Evolutionary conservation across 352 stramenopile species (phyloP).

Genomic region (Albugo laibachii): DNA sequence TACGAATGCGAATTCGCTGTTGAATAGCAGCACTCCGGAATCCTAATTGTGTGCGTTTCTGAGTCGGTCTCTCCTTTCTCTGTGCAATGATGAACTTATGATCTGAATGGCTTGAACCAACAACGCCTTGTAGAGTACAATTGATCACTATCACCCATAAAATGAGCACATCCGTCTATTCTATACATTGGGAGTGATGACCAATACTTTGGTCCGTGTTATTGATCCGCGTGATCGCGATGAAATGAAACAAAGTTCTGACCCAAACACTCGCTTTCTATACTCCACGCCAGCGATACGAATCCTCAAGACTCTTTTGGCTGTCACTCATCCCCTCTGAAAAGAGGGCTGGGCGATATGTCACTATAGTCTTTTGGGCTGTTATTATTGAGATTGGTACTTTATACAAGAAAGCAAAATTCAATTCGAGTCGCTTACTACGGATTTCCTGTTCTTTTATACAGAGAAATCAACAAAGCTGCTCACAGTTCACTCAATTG

Average conservation of each 20-base stretch:
- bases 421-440: slow-evolving; percentile 66
- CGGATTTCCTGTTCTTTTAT: slow-evolving; percentile 30
- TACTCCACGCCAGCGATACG: slow-evolving; percentile 82
- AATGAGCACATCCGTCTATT: slow-evolving; percentile 48
- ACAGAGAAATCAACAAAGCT: slow-evolving; percentile 69
- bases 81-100: slow-evolving; percentile 18
- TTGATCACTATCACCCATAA: slow-evolving; percentile 88
- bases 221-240: slow-evolving; percentile 81
- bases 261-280: slow-evolving; percentile 12
- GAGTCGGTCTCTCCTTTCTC: slow-evolving; percentile 7
- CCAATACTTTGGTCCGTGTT: slow-evolving; percentile 86
- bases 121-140: slow-evolving; percentile 78
- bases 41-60: slow-evolving; percentile 33
- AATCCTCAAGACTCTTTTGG: slow-evolving; percentile 13
- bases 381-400: slow-evolving; percentile 77
- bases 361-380: slow-evolving; percentile 18
- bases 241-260: slow-evolving; percentile 81
- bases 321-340: background rate
- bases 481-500: slow-evolving; percentile 32
- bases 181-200: slow-evolving; percentile 33
- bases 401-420: slow-evolving; percentile 78
- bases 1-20: slow-evolving; percentile 21
- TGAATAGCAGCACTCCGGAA: slow-evolving; percentile 76
- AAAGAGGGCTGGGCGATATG: background rate
- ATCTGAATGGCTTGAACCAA: slow-evolving; percentile 82